Base-by-base conservation (phyloP, 805 yeast species). In the Novakomyces olei region DNA sequence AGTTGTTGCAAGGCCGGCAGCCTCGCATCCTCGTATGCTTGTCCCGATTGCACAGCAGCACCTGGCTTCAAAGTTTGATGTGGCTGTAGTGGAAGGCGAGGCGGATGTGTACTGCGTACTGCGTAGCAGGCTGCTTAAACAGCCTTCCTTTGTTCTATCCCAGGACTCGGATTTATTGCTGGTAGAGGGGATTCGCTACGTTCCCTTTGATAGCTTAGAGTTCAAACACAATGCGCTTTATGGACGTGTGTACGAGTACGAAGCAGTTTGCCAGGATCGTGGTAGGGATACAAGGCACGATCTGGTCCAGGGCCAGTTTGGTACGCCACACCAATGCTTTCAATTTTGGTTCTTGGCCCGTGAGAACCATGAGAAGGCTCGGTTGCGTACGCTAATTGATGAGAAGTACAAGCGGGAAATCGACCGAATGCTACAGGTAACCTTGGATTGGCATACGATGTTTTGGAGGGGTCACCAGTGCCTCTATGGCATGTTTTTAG, bases 101-200 rank as follows among this genome's bases (percentile, higher is more conserved):
- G 32, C 32, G 3, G 32, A 29, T 17, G 20, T 19, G 4, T 29
- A 16, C 20, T 29, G 32, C 14, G 32, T 25, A 17, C 4, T 29
- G 14, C 19, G 15, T 19, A 25, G 25, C 6, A 15, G 15, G 6
- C n/a, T n/a, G n/a, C n/a, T n/a, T n/a, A 10, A 29, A n/a, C 8
- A 19, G 14, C 25, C 19, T 10, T 23, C 24, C 6, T 10, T 29
- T 17, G 15, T 29, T 5, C 15, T 29, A 5, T 19, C 25, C 4
- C 32, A 29, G 24, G 32, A 29, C 20, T 29, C 32, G 9, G 32
- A 29, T 18, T 29, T 29, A 16, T 17, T 29, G n/a, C 14, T 29
- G 7, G 19, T 8, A 4, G 15, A 29, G n/a, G 15, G 19, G 15
- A 10, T 10, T 29, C 25, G 32, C 14, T 29, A 29, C 20, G 15